Conservation (phyloP, 768 basidiomycete genomes). For the Hypsizygus marmoreus region DNA sequence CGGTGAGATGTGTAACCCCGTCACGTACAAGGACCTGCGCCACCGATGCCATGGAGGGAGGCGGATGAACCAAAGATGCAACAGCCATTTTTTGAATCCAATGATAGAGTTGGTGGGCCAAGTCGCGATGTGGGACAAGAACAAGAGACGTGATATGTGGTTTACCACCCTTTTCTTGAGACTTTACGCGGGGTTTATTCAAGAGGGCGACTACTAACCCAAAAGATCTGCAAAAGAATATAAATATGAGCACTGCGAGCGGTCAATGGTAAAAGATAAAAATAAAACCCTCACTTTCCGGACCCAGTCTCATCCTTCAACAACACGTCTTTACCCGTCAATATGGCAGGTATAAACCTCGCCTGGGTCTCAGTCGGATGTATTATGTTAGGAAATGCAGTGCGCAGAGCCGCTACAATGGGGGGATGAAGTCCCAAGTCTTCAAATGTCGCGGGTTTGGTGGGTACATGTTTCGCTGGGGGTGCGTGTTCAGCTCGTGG, state of each 20-base stretch:
- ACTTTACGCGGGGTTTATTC: slow-evolving; percentile 47
- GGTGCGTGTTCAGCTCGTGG: background rate
- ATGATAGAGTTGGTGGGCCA: slow-evolving; percentile 64
- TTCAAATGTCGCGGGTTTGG: slow-evolving; percentile 38
- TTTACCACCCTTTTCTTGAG: slow-evolving; percentile 21
- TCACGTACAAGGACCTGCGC: slow-evolving; percentile 67
- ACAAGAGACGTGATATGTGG: slow-evolving; percentile 54
- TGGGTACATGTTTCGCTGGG: background rate
- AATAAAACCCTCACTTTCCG: slow-evolving; percentile 62
- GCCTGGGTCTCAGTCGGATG: slow-evolving; percentile 61
- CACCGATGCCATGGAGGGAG: slow-evolving; percentile 41
- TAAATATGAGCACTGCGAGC: slow-evolving; percentile 4
- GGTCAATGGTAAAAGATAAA: slow-evolving; percentile 5
- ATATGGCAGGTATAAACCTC: slow-evolving; percentile 61
- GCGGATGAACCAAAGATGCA: slow-evolving; percentile 27
- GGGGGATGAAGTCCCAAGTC: slow-evolving; percentile 52
- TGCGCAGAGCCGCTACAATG: slow-evolving; percentile 49
- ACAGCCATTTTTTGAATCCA: slow-evolving; percentile 61
- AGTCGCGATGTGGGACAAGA: slow-evolving; percentile 72
- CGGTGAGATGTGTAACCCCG: slow-evolving; percentile 37
- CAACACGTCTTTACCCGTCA: slow-evolving; percentile 59
- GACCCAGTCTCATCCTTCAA: slow-evolving; percentile 74
- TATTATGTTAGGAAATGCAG: slow-evolving; percentile 63
- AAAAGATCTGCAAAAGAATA: slow-evolving; percentile 56
- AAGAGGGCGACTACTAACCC: slow-evolving; percentile 67